These are phyloP conservation scores for Aspergillus aculeatus DNA, from an alignment of 2,329 filamentous ascomycete genomes.

Conservation along the genomic window DNA sequence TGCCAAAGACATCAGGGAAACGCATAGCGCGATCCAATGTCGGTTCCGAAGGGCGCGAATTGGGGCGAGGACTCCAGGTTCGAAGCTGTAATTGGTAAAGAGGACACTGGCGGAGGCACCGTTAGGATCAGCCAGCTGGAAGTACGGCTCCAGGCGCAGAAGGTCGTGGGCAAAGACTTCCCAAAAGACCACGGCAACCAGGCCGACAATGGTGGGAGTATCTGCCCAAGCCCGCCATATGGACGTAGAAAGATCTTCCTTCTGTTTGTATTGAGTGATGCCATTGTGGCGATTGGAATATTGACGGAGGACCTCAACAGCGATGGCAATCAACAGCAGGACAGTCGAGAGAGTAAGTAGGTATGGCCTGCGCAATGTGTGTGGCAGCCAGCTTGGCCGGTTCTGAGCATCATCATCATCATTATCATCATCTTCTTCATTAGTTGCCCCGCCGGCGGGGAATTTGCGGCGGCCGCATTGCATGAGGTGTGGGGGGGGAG, in stretches of 20 bases:
- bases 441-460: neutral
- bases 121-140: slow-evolving; percentile 17
- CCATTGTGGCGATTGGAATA: neutral
- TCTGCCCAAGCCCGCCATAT: neutral
- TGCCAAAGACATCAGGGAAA: slow-evolving; percentile 16
- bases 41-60: slow-evolving; percentile 18
- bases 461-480: neutral
- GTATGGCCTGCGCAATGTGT: neutral
- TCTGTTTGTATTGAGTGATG: neutral
- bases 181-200: slow-evolving; percentile 18
- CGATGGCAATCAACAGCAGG: neutral
- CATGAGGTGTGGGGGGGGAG: neutral
- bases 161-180: slow-evolving; percentile 20
- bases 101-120: slow-evolving; percentile 16
- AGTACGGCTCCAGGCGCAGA: slow-evolving; percentile 22
- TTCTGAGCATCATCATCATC: neutral
- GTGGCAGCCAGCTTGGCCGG: neutral
- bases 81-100: slow-evolving; percentile 23
- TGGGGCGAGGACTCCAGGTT: slow-evolving; percentile 16
- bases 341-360: neutral
- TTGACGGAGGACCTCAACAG: neutral
- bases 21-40: slow-evolving; percentile 20
- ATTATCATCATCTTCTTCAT: neutral
- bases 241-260: neutral
- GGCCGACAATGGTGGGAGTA: slow-evolving; percentile 8